These are phyloP conservation scores for Paramarasmius palmivorus DNA, from an alignment of 1,284 basidiomycete species.

Conservation along the genomic window DNA sequence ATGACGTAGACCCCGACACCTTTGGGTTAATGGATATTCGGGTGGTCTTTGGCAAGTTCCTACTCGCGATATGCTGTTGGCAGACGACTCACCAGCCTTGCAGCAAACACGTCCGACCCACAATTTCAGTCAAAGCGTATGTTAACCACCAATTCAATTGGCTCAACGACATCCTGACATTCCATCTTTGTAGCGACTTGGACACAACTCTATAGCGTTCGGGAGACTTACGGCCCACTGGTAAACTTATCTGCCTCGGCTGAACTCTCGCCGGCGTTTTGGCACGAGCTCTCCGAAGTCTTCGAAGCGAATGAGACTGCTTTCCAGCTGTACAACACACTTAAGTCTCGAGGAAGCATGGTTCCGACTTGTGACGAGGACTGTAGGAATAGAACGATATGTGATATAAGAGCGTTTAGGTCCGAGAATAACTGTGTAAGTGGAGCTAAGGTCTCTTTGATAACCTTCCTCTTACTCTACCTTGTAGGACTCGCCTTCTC, in stretches of 20 bases:
- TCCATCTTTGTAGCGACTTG: conserved; percentile 42
- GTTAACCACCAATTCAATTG: conserved; percentile 8
- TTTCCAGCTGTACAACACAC: conserved; percentile 45
- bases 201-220: conserved; percentile 58
- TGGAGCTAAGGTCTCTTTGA: conserved; percentile 8
- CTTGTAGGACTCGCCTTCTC: not conserved
- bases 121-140: conserved; percentile 36
- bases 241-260: conserved; percentile 22
- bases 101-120: conserved; percentile 39
- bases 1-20: conserved; percentile 54
- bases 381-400: conserved; percentile 47
- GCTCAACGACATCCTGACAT: conserved; percentile 10
- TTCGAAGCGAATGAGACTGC: conserved; percentile 49
- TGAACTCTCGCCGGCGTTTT: conserved; percentile 49
- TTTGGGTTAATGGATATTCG: conserved; percentile 52
- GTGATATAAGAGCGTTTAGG: conserved; percentile 48
- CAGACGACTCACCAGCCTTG: not conserved
- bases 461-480: not conserved
- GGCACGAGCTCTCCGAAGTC: conserved; percentile 60
- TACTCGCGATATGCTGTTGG: not conserved
- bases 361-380: conserved; percentile 37
- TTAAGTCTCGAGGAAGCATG: conserved; percentile 39
- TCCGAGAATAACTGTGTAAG: conserved; percentile 52
- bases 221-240: conserved; percentile 47
- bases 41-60: conserved; percentile 42